Evolutionary conservation across 805 yeast genomes (phyloP), one percentile per base, ranked within the genome.

Genomic region (Yarrowia sp.): DNA sequence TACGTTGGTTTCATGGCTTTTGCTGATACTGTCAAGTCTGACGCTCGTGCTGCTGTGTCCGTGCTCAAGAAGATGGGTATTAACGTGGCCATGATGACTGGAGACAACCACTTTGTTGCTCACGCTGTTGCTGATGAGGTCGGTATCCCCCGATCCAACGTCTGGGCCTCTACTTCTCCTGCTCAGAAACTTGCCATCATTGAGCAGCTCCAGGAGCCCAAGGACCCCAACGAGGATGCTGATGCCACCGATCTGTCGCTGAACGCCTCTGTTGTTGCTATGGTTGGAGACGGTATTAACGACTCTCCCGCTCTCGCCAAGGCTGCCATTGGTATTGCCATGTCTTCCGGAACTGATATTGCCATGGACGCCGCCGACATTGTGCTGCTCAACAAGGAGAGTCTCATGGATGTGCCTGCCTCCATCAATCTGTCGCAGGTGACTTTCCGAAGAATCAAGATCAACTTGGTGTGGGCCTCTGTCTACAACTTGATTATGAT

Each of bases 331-430:
- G 99, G 99, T 32, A 87, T 96, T 74, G 95, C 98, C 11, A 86
- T 96, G 69, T 89, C 96, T 10, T 86, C 96, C 0, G 97, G 98
- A 5, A 91, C 98, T 0, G 98, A 95, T 74, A 91, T 95, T 73
- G 98, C 99, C 0, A 89, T 95, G 72, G 97, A 93, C 72, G 91
- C 97, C n/a, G 97, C 99, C 0, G 97, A 92, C 77, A 85, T 95
- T 46, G 97, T 95, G 19, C 80, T 95, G 15, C 74, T 78, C 26
- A 72, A 71, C 26, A 76, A 76, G 43, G 77, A 79, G 7, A 61
- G 74, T 14, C 72, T 80, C 22, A 69, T 75, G 42, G 82, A 79
- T 42, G 77, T 80, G 5, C 79, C 84, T 2, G 83, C 90, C 0
- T 78, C 90, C 45, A 77, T 89, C 43, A 88, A 88, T 65, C 86